phyloP scores from a whole-genome alignment of 805 yeast species.

The Lipomyces anomalus region DNA sequence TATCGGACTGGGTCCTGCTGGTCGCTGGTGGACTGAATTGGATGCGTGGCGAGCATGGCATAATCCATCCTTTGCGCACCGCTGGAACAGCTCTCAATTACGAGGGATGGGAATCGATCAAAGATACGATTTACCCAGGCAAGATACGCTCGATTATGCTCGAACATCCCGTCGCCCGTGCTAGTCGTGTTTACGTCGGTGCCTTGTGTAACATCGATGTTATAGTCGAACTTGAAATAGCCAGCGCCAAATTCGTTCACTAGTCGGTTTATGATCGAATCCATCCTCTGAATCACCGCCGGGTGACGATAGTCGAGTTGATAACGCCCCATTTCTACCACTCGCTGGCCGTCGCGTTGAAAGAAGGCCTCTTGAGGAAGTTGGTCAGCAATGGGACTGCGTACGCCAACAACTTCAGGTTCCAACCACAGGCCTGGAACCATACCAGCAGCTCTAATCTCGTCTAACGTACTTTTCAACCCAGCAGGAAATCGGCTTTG shows the following conservation, averaged over 20 bases:
- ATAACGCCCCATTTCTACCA: not conserved
- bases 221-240: slow-evolving; percentile 1
- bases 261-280: not conserved
- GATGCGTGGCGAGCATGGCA: no score
- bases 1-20: no score
- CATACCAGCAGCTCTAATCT: not conserved
- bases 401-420: slow-evolving; percentile 1
- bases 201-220: not conserved
- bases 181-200: not conserved
- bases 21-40: no score
- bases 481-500: not conserved
- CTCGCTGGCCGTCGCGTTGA: not conserved
- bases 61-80: no score
- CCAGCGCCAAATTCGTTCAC: not conserved
- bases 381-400: not conserved
- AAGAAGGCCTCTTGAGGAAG: not conserved
- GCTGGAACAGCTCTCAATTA: no score
- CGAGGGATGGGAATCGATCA: not conserved
- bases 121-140: not conserved
- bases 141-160: slow-evolving; percentile 1
- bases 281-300: not conserved
- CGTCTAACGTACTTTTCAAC: not conserved
- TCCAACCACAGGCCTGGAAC: slow-evolving; percentile 1
- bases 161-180: not conserved
- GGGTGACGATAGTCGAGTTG: slow-evolving; percentile 1